Evolutionary conservation across 192 early-diverging fungal genomes (phyloP), one percentile per base, ranked within the genome.

Genomic region (Coemansia erecta): DNA sequence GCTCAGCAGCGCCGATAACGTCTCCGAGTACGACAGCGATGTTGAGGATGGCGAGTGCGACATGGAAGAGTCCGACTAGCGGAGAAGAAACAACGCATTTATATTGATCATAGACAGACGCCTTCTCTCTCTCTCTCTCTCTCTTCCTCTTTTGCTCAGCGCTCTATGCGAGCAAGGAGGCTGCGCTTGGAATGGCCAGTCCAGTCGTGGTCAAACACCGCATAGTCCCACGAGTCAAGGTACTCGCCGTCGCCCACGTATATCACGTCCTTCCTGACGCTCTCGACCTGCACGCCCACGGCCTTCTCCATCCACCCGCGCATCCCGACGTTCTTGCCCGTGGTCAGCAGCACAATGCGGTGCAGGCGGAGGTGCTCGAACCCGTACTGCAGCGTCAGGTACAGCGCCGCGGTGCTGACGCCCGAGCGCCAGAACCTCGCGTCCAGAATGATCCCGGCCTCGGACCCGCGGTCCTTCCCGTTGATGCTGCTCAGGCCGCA

Each of bases 1-100:
- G 3, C 21, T 41, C 11, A 58, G 8, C n/a, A 41, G 1, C 2
- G 45, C 13, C 8, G 50, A 14, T 44, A 24, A 64, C 14, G 14
- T 4, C 15, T 23, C 51, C 8, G 58, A 8, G 13, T 49, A 15
- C 15, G 52, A 53, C n/a, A 54, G 43, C 33, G 65, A 72, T 4
- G 22, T 69, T 2, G 75, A 78, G 49, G 75, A 78, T 15, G 75
- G 75, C 31, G 75, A 78, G n/a, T 72, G 69, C 45, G 70, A 78
- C 15, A 78, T 78, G 75, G 64, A 66, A 26, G 58, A 64, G 13
- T 72, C 69, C 11, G 69, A 77, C 24, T 77, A 62, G 46, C 41
- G 10, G 47, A 44, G 24, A n/a, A n/a, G n/a, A n/a, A 33, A 52
- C 33, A 39, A 39, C 13, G 4, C 24, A 31, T 39, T 28, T n/a